phyloP scores from a whole-genome alignment of 2,329 filamentous ascomycete species.

The Cercospora nicotianae region DNA sequence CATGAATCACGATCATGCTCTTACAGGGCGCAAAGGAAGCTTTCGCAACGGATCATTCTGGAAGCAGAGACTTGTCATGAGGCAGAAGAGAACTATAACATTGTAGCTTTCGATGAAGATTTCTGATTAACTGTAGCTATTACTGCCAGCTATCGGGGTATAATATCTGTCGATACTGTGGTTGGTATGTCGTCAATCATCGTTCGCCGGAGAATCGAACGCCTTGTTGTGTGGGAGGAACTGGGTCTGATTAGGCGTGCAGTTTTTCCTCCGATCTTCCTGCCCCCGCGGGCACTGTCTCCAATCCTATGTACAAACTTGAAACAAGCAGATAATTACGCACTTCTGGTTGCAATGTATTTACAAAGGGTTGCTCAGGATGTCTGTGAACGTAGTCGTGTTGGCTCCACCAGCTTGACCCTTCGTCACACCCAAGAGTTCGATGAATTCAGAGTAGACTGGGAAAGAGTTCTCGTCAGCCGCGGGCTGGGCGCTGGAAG shows the following conservation, averaged over 20 bases:
- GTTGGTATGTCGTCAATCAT: constrained; percentile 10
- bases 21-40: neutral
- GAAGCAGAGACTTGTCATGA: neutral
- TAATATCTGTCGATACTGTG: constrained; percentile 8
- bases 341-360: neutral
- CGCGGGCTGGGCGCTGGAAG: constrained; percentile 40
- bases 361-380: neutral
- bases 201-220: constrained; percentile 14
- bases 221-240: neutral
- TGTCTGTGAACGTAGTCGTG: constrained; percentile 9
- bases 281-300: neutral
- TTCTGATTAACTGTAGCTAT: constrained; percentile 7
- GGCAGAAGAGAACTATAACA: neutral
- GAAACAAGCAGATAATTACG: constrained; percentile 1
- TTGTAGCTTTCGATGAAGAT: neutral
- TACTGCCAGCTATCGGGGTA: neutral
- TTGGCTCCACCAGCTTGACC: constrained; percentile 26
- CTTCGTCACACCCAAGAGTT: constrained; percentile 26
- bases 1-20: too few species aligned
- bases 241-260: neutral
- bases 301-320: constrained; percentile 8
- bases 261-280: too few species aligned
- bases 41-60: neutral
- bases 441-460: constrained; percentile 35
- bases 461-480: constrained; percentile 38